Evolutionary conservation across 768 basidiomycete genomes (phyloP).

Genomic region (Mycena galericulata): DNA sequence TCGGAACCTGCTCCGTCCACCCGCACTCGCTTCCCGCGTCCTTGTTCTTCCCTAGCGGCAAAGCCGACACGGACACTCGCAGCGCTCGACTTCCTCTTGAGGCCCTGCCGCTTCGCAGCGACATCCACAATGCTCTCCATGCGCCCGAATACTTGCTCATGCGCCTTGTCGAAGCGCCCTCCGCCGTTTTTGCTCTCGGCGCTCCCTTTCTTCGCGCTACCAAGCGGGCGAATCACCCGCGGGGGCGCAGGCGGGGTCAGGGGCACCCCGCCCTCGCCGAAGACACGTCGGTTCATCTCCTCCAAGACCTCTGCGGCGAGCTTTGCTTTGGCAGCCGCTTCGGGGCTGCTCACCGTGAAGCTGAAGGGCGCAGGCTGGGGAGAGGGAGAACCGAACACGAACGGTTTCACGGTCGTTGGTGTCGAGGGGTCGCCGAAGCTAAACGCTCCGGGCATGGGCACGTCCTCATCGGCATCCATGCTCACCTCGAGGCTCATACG

Average conservation of each 20-base stretch:
- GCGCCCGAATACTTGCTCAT: constrained; percentile 74
- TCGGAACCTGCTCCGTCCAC: constrained; percentile 48
- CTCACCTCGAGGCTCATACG: constrained; percentile 33
- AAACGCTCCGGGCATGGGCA: constrained; percentile 50
- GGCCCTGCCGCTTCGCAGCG: constrained; percentile 46
- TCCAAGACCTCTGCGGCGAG: constrained; percentile 80
- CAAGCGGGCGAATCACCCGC: constrained; percentile 40
- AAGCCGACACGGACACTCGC: constrained; percentile 40
- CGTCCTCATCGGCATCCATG: constrained; percentile 35
- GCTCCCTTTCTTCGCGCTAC: constrained; percentile 43
- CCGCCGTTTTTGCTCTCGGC: constrained; percentile 42
- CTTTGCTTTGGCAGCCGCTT: constrained; percentile 32
- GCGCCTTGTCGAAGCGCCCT: constrained; percentile 63
- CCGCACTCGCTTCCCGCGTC: constrained; percentile 46
- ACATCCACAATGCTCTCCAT: constrained; percentile 80
- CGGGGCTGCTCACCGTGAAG: constrained; percentile 25
- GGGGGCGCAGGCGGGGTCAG: constrained; percentile 33
- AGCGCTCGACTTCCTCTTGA: constrained; percentile 65
- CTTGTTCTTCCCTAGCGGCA: constrained; percentile 46
- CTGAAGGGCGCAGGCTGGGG: constrained; percentile 76
- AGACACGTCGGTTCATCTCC: constrained; percentile 85
- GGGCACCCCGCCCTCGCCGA: constrained; percentile 62
- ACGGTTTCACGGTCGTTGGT: constrained; percentile 52
- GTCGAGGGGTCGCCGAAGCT: constrained; percentile 30
- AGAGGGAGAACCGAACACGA: constrained; percentile 83